Evolutionary conservation across 1,284 basidiomycete species (phyloP).

Genomic region (Rhodotorula sp.): DNA sequence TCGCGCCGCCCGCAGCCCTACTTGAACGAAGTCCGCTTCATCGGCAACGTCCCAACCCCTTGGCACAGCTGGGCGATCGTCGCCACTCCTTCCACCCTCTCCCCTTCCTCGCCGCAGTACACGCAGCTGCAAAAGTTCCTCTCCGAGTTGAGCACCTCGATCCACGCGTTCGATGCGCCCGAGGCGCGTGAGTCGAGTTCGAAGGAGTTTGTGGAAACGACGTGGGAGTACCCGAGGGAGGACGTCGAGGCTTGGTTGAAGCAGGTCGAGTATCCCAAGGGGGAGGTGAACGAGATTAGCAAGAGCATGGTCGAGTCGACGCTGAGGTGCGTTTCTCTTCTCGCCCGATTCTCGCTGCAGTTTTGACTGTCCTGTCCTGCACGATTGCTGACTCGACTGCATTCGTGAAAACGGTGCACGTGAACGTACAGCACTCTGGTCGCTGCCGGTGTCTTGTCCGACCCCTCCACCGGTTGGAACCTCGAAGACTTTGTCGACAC

Average conservation of each 20-base stretch:
- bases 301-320: conserved; percentile 46
- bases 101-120: conserved; percentile 52
- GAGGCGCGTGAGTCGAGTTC: conserved; percentile 58
- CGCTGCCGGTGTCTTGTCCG: conserved; percentile 70
- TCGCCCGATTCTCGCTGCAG: not conserved
- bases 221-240: conserved; percentile 75
- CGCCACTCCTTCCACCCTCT: conserved; percentile 59
- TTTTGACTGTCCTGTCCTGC: not conserved
- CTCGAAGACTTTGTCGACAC: conserved; percentile 64
- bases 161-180: conserved; percentile 66
- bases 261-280: conserved; percentile 44
- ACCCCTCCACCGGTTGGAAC: conserved; percentile 61
- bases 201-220: conserved; percentile 70
- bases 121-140: conserved; percentile 63
- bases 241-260: conserved; percentile 64
- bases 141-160: conserved; percentile 62
- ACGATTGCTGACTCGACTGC: not conserved
- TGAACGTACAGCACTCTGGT: conserved; percentile 60
- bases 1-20: conserved; percentile 58
- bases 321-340: conserved; percentile 21
- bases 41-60: conserved; percentile 83
- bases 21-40: conserved; percentile 55
- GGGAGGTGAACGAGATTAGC: conserved; percentile 52
- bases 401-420: too few relatives aligned
- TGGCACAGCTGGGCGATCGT: conserved; percentile 95